Base-by-base conservation (phyloP, 179 eudicot species). In the Actinidia arguta region DNA sequence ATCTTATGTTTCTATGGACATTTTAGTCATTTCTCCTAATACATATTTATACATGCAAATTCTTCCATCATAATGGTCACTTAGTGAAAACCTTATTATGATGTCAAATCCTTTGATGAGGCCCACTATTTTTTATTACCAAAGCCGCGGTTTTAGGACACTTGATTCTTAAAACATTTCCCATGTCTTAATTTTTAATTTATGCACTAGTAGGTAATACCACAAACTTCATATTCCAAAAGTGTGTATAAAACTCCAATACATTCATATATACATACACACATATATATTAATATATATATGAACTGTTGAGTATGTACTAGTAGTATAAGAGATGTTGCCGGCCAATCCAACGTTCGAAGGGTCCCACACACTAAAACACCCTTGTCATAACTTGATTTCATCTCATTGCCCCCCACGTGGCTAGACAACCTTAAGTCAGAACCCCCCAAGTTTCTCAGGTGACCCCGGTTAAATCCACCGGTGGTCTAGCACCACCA, bases 281-380 rank as follows among this genome's bases (percentile, higher is more conserved):
- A n/a, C n/a, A n/a, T n/a, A n/a, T n/a, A n/a, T n/a, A n/a, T n/a
- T n/a, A n/a, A n/a, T n/a, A n/a, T n/a, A n/a, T n/a, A n/a, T n/a
- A n/a, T n/a, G n/a, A n/a, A n/a, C n/a, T n/a, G n/a, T n/a, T n/a
- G n/a, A n/a, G n/a, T n/a, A n/a, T n/a, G n/a, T n/a, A n/a, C n/a
- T n/a, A n/a, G n/a, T n/a, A n/a, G n/a, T n/a, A n/a, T n/a, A n/a
- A n/a, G 16, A 72, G 69, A 80, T 80, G 76, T 80, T 83, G 86
- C 84, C 86, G 82, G 82, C 88, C 84, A 51, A 68, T 47, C 82
- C 79, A 86, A 78, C 84, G 88, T 81, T 86, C 82, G 22, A 80
- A 13, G 48, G 82, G 85, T 78, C 84, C 85, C 82, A 66, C 75
- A 66, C 72, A 36, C 72, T 2, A 20, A 20, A 6, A 51, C 75